Evolutionary conservation across 495 filamentous ascomycete genomes (phyloP).

Genomic region (Neurospora terricola): DNA sequence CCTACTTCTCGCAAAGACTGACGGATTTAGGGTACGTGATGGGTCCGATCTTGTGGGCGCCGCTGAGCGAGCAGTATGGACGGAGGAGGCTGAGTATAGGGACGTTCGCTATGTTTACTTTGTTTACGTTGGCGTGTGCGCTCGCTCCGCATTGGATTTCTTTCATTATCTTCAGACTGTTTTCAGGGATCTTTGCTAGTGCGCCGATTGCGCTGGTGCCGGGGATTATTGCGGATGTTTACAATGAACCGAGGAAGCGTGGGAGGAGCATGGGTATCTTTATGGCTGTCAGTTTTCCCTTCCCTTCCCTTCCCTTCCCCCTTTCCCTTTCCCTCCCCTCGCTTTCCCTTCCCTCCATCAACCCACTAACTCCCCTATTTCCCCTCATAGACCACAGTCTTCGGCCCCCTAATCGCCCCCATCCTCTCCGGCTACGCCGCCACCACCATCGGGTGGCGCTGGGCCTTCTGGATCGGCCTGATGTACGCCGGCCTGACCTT

Average conservation of each 20-base stretch:
- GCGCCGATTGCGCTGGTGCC: conserved; percentile 62
- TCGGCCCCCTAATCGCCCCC: conserved; percentile 58
- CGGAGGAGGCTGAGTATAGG: conserved; percentile 50
- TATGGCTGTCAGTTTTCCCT: conserved; percentile 46
- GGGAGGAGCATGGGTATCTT: conserved; percentile 65
- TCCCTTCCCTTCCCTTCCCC: conserved; percentile 2
- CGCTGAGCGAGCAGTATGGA: conserved; percentile 62
- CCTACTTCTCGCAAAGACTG: not conserved
- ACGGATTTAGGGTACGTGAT: conserved; percentile 15
- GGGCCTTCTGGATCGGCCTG: conserved; percentile 53
- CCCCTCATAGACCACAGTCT: conserved; percentile 44
- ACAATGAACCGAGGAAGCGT: conserved; percentile 42
- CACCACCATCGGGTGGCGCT: conserved; percentile 51
- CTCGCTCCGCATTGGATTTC: conserved; percentile 57
- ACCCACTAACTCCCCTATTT: not conserved
- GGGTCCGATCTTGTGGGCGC: conserved; percentile 52
- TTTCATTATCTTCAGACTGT: conserved; percentile 57
- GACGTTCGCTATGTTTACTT: conserved; percentile 52
- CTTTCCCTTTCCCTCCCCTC: not conserved
- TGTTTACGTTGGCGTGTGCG: conserved; percentile 61
- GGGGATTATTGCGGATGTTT: conserved; percentile 65
- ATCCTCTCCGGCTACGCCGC: conserved; percentile 57
- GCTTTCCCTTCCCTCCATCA: conserved; percentile 1
- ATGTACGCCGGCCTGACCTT: conserved; percentile 44
- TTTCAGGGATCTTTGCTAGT: conserved; percentile 55